Base-by-base conservation (phyloP, 2,329 filamentous ascomycete species). In the Paradendryphiella salina region DNA sequence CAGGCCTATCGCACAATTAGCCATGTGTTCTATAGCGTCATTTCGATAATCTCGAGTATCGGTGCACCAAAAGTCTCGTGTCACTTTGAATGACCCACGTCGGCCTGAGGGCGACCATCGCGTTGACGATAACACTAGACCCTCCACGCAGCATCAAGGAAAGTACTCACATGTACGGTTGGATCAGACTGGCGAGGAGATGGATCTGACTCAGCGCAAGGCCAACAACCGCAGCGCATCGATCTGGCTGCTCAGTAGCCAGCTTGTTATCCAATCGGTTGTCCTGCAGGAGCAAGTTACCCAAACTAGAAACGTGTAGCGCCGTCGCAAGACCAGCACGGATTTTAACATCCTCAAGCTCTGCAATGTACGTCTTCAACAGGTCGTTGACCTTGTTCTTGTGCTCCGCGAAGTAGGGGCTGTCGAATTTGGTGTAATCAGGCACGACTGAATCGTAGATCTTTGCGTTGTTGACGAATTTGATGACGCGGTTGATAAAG, bases 161-260 rank as follows among this genome's bases (percentile, higher is more conserved):
- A n/a, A 21, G 13, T 2, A 60, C 67, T 65, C 56, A 71, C 80
- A 96, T 89, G 76, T 93, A 96, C 0, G 92, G 92, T 44, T 85
- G 84, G 49, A 92, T 82, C 35, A 96, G 77, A 46, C 84, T 86
- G 17, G 91, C 89, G 39, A 96, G 81, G 26, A 96, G 85, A 67
- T 93, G 85, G 46, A 93, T 85, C 58, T 92, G 83, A 76, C 95
- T 95, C 53, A 96, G 79, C 1, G 87, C 89, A n/a, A 91, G 79
- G 47, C 89, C 88, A 46, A 96, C 82, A 15, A 86, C 82, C 5
- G 82, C 81, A 9, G 83, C 82, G 49, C 81, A 83, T 21, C 79
- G 78, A 42, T 81, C 77, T 14, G 83, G 83, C 58, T 86, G 79
- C 57, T 81, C 80, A 38, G 78, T 79, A 53, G 83, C 82, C 20